Conservation (phyloP, 1,139 yeast genomes). For the Pichia inconspicua region DNA sequence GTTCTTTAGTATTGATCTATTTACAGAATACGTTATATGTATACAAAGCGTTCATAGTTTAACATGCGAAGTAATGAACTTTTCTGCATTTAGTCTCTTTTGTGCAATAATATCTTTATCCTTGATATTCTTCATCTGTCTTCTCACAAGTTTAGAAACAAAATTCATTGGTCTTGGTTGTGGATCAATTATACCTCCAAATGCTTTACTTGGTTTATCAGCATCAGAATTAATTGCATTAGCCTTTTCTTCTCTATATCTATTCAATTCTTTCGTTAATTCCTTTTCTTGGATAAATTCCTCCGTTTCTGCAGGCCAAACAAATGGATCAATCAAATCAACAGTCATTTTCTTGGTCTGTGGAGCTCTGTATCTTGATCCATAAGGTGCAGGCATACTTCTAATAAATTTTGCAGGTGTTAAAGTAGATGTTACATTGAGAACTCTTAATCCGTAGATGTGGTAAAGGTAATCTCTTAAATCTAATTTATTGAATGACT, state of each 20-base stretch:
- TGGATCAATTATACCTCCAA: conserved; percentile 70
- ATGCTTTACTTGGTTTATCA: conserved; percentile 60
- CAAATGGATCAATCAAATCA: conserved; percentile 86
- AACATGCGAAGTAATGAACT: conserved; percentile 24
- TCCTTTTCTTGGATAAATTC: conserved; percentile 30
- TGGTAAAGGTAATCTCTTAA: conserved; percentile 85
- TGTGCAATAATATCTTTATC: conserved; percentile 23
- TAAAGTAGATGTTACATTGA: conserved; percentile 79
- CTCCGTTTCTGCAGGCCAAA: conserved; percentile 72
- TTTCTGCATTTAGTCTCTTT: conserved; percentile 25
- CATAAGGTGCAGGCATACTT: conserved; percentile 53
- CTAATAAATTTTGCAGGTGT: conserved; percentile 66
- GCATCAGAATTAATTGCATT: conserved; percentile 57
- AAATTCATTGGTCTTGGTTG: conserved; percentile 67
- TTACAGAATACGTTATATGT: not conserved
- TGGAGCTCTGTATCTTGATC: conserved; percentile 57
- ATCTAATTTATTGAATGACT: conserved; percentile 83
- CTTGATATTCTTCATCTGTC: conserved; percentile 36
- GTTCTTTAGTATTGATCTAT: not conserved
- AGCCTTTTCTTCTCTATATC: conserved; percentile 37
- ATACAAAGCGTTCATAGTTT: conserved; percentile 8
- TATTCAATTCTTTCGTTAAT: conserved; percentile 32
- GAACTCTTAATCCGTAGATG: conserved; percentile 78
- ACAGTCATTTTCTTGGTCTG: conserved; percentile 92
- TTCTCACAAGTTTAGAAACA: conserved; percentile 46